Percentiles rank a stretch among this genome's conserved stretches.
Evolutionary conservation across 1,284 basidiomycete genomes (phyloP).

Genomic region (Cutaneotrichosporon spelunceum): DNA sequence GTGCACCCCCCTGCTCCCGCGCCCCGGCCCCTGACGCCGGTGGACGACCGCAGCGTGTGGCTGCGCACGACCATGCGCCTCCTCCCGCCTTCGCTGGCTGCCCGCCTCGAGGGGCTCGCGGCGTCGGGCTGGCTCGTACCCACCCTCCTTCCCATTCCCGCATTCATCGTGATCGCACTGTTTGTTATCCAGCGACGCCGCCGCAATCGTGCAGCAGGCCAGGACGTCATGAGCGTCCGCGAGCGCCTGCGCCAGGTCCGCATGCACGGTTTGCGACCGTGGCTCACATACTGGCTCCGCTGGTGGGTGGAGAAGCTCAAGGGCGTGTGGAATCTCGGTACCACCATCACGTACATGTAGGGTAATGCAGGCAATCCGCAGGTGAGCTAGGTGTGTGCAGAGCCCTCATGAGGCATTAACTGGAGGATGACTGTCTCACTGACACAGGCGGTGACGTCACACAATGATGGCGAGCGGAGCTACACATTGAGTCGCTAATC

Average conservation of each 20-base stretch:
- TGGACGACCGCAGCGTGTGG: not conserved
- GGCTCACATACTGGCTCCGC: slow-evolving; percentile 34
- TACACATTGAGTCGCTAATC: not conserved
- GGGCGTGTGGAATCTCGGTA: slow-evolving; percentile 47
- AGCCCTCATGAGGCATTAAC: too few species aligned
- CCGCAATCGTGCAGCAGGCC: slow-evolving; percentile 3
- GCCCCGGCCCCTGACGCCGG: not conserved
- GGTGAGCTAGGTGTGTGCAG: not conserved
- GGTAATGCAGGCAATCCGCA: slow-evolving; percentile 8
- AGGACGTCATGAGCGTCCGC: slow-evolving; percentile 13
- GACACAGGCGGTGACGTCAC: not conserved
- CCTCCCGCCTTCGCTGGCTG: slow-evolving; percentile 13
- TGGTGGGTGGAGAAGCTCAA: slow-evolving; percentile 44
- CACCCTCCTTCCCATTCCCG: slow-evolving; percentile 16
- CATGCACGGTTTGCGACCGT: slow-evolving; percentile 19
- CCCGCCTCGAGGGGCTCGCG: slow-evolving; percentile 17
- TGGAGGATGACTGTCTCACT: not conserved
- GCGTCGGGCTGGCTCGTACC: slow-evolving; percentile 16
- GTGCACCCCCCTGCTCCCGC: slow-evolving; percentile 6
- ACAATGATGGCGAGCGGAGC: not conserved
- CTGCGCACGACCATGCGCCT: slow-evolving; percentile 10
- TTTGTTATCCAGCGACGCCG: slow-evolving; percentile 15
- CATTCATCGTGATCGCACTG: slow-evolving; percentile 14
- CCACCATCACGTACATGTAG: slow-evolving; percentile 47
- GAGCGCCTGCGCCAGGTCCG: slow-evolving; percentile 21